Conservation (phyloP, 768 basidiomycete genomes). For the Mycena floridula region DNA sequence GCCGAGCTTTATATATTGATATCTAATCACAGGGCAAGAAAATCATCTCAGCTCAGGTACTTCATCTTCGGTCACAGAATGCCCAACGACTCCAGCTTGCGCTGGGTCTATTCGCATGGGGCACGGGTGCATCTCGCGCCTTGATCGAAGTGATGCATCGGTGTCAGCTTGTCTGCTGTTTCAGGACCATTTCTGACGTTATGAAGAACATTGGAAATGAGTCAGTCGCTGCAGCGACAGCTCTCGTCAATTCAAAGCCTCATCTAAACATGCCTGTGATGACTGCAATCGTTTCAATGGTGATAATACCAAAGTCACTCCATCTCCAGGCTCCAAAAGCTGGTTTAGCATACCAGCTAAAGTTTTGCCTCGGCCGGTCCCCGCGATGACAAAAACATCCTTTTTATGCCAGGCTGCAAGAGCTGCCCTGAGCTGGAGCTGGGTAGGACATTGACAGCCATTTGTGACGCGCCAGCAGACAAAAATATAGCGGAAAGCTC, state of each 20-base stretch:
- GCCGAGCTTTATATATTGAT: not conserved
- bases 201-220: not conserved
- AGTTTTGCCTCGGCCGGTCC: too few species aligned
- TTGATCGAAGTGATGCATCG: not conserved
- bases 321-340: too few species aligned
- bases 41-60: not conserved
- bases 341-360: too few species aligned
- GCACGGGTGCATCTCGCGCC: not conserved
- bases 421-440: too few species aligned
- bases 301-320: too few species aligned
- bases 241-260: not conserved
- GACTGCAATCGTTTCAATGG: too few species aligned
- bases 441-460: too few species aligned
- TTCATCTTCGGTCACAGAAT: not conserved
- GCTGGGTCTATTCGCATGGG: not conserved
- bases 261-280: too few species aligned
- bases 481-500: too few species aligned
- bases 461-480: too few species aligned
- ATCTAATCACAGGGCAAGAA: not conserved
- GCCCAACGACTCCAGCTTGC: not conserved
- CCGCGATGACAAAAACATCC: too few species aligned
- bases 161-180: not conserved
- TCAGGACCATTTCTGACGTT: not conserved
- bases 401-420: too few species aligned
- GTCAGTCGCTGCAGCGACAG: not conserved